Percentiles rank a stretch among this genome's conserved stretches.
Evolutionary conservation across 139 green algal genomes (phyloP).

Genomic region (Astrephomene gubernaculifera): DNA sequence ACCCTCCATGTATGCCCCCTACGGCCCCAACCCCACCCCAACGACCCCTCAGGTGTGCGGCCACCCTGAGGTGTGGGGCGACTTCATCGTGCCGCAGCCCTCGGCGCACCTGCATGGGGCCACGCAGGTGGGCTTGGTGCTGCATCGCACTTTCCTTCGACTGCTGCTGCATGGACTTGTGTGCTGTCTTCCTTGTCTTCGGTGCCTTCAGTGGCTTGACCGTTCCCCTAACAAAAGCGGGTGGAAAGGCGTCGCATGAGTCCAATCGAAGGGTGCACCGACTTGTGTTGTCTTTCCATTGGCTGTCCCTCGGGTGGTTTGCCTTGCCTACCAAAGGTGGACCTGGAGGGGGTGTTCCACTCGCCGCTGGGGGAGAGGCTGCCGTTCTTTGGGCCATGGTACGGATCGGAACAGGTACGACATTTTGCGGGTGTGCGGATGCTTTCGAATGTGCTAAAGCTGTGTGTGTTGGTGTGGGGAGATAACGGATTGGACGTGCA

Average conservation of each 20-base stretch:
- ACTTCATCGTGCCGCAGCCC: slow-evolving; percentile 84
- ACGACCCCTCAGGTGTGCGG: slow-evolving; percentile 78
- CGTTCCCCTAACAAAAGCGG: too few species aligned
- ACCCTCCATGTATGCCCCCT: neutral
- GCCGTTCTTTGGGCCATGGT: slow-evolving; percentile 74
- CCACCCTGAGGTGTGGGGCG: slow-evolving; percentile 75
- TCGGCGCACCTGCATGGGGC: slow-evolving; percentile 76
- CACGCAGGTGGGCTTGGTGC: too few species aligned
- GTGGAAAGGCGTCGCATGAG: too few species aligned
- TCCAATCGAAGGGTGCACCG: too few species aligned
- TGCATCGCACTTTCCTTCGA: too few species aligned
- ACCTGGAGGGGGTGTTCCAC: slow-evolving; percentile 82
- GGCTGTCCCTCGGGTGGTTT: neutral
- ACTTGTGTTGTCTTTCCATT: too few species aligned
- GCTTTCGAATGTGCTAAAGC: neutral
- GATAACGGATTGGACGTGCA: neutral
- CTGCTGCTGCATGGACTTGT: too few species aligned
- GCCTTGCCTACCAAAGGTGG: too few species aligned
- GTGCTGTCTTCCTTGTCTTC: too few species aligned
- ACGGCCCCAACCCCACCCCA: neutral
- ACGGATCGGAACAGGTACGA: slow-evolving; percentile 50
- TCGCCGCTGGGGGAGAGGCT: slow-evolving; percentile 74
- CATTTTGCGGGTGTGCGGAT: too few species aligned
- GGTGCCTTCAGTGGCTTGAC: too few species aligned
- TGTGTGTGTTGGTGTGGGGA: neutral